Evolutionary conservation across 2,329 filamentous ascomycete species (phyloP).

Genomic region (Didymella exigua): DNA sequence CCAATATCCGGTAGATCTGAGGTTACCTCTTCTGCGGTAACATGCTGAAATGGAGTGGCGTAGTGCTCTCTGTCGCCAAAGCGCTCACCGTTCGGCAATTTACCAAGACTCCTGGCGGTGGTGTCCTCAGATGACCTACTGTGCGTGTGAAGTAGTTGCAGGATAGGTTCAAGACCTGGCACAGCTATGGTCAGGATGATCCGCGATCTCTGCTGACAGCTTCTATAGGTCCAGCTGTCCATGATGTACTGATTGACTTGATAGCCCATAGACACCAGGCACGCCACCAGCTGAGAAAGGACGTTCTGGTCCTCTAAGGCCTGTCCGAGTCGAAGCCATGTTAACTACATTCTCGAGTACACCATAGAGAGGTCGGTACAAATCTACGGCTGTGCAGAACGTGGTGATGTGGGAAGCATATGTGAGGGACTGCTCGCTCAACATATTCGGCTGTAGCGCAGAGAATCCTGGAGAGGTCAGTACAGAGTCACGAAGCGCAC

Average conservation of each 20-base stretch:
- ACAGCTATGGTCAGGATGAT: conserved; percentile 75
- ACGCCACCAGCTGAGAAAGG: conserved; percentile 74
- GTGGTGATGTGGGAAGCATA: conserved; percentile 81
- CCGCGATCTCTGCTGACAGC: conserved; percentile 68
- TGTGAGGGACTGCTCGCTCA: conserved; percentile 61
- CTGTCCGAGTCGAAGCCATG: conserved; percentile 61
- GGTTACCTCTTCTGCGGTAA: conserved; percentile 61
- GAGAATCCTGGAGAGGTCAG: conserved; percentile 64
- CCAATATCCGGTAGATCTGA: conserved; percentile 66
- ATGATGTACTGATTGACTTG: conserved; percentile 71
- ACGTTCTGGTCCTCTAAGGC: conserved; percentile 64
- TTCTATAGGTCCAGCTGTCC: conserved; percentile 72
- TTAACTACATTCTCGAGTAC: conserved; percentile 76
- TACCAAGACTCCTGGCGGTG: conserved; percentile 57
- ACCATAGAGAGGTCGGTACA: conserved; percentile 76
- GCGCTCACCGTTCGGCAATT: conserved; percentile 45
- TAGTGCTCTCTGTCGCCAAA: conserved; percentile 61
- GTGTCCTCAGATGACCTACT: conserved; percentile 56
- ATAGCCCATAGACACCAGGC: conserved; percentile 77
- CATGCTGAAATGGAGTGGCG: conserved; percentile 65
- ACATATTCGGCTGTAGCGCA: conserved; percentile 62
- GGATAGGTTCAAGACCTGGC: conserved; percentile 64
- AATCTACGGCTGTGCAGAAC: conserved; percentile 74
- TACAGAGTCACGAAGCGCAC: neutral
- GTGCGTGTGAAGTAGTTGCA: conserved; percentile 66